These are phyloP conservation scores for Wallemia hederae DNA, from an alignment of 1,284 basidiomycete species.

Conservation along the genomic window DNA sequence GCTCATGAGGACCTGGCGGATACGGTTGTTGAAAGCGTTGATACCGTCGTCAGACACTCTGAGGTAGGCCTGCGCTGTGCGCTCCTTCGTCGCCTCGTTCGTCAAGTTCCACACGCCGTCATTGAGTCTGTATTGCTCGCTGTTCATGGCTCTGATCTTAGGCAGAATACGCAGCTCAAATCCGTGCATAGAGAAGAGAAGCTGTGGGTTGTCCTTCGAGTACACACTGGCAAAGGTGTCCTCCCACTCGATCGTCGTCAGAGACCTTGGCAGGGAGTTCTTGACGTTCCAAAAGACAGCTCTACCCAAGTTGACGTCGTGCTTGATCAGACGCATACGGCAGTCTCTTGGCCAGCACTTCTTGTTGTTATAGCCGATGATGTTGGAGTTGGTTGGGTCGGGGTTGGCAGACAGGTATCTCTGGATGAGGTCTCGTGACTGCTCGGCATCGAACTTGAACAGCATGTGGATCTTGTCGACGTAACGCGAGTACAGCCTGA, in stretches of 20 bases:
- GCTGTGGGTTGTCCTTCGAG: constrained; percentile 88
- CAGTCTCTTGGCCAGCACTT: constrained; percentile 98
- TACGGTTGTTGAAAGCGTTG: constrained; percentile 83
- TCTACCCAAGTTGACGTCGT: constrained; percentile 91
- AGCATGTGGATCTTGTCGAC: constrained; percentile 77
- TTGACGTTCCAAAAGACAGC: constrained; percentile 99
- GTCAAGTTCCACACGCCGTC: constrained; percentile 96
- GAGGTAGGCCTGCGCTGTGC: constrained; percentile 88
- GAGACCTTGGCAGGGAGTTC: constrained; percentile 73
- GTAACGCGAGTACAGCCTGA: constrained; percentile 73
- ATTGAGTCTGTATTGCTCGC: constrained; percentile 82
- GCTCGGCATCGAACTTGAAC: constrained; percentile 95
- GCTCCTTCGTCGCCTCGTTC: constrained; percentile 83
- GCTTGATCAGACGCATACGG: constrained; percentile 96
- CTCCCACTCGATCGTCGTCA: constrained; percentile 91
- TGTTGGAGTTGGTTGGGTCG: constrained; percentile 93
- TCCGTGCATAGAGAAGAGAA: constrained; percentile 92
- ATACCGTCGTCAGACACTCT: constrained; percentile 92
- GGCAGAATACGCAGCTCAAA: constrained; percentile 94
- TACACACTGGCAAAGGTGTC: constrained; percentile 82
- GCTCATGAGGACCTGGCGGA: constrained; percentile 91
- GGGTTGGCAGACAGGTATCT: constrained; percentile 73
- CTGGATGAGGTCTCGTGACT: constrained; percentile 89
- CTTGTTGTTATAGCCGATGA: constrained; percentile 97
- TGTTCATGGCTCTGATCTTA: constrained; percentile 74